Conservation (phyloP, 2,329 filamentous ascomycete species). For the Sporothrix phasma region DNA sequence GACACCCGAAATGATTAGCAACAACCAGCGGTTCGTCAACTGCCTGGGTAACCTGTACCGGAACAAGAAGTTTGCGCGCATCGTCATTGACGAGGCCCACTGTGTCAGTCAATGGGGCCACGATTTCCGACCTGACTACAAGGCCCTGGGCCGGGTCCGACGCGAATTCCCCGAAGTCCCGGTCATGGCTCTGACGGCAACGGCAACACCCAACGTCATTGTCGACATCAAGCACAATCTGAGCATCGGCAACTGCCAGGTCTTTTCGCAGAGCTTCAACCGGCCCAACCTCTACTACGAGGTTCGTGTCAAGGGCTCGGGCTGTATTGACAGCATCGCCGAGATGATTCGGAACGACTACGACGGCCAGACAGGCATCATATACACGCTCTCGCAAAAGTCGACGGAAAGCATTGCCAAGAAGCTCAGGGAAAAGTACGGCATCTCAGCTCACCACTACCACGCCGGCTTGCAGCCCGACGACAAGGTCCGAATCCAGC, state of each 20-base stretch:
- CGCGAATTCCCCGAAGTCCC: constrained; percentile 67
- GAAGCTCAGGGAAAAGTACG: constrained; percentile 48
- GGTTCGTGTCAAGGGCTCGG: constrained; percentile 61
- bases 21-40: constrained; percentile 59
- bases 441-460: constrained; percentile 72
- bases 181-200: constrained; percentile 90
- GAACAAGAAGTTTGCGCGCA: constrained; percentile 65
- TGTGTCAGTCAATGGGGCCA: constrained; percentile 99
- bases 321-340: constrained; percentile 43
- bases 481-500: constrained; percentile 63
- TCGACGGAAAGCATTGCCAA: constrained; percentile 71
- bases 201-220: constrained; percentile 87
- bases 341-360: constrained; percentile 63
- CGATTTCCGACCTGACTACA: constrained; percentile 95
- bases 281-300: constrained; percentile 90
- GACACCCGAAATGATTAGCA: constrained; percentile 92
- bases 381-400: constrained; percentile 83
- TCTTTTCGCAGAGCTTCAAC: constrained; percentile 92
- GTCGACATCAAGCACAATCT: constrained; percentile 86
- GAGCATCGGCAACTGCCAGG: constrained; percentile 65
- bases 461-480: constrained; percentile 66
- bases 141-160: constrained; percentile 67
- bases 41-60: constrained; percentile 58
- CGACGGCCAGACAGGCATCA: constrained; percentile 66
- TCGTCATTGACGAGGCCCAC: constrained; percentile 98